Evolutionary conservation across 495 filamentous ascomycete genomes (phyloP).

Genomic region (Lindgomyces ingoldianus): DNA sequence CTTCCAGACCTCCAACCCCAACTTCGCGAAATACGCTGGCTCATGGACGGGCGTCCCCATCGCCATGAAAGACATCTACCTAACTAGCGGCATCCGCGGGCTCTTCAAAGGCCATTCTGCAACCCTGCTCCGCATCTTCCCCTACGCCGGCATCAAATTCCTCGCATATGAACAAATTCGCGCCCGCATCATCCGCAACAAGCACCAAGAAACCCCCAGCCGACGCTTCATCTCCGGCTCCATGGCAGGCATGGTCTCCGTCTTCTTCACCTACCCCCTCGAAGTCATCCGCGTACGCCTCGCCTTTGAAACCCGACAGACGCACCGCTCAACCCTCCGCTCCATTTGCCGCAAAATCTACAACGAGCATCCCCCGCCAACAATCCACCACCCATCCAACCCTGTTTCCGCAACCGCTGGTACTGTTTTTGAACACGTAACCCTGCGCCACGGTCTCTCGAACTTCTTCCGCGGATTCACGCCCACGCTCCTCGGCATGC

Average conservation of each 20-base stretch:
- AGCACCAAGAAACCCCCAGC: slow-evolving; percentile 73
- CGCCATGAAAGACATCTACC: slow-evolving; percentile 82
- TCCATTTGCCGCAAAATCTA: slow-evolving; percentile 83
- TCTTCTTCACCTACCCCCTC: slow-evolving; percentile 93
- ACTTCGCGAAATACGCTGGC: slow-evolving; percentile 88
- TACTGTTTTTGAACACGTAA: slow-evolving; percentile 47
- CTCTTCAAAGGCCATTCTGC: slow-evolving; percentile 93
- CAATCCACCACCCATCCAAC: slow-evolving; percentile 38
- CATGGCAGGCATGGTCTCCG: slow-evolving; percentile 81
- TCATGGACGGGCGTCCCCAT: slow-evolving; percentile 76
- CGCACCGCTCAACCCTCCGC: slow-evolving; percentile 63
- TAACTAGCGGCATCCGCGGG: slow-evolving; percentile 68
- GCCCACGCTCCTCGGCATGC: slow-evolving; percentile 86
- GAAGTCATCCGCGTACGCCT: slow-evolving; percentile 90
- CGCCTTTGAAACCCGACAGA: slow-evolving; percentile 83
- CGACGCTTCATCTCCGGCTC: slow-evolving; percentile 77
- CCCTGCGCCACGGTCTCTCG: slow-evolving; percentile 65
- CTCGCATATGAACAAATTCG: slow-evolving; percentile 96
- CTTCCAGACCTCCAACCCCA: slow-evolving; percentile 92
- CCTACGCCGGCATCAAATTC: slow-evolving; percentile 97
- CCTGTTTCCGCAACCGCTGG: slow-evolving; percentile 40
- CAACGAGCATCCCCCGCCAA: slow-evolving; percentile 58
- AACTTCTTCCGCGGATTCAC: slow-evolving; percentile 97
- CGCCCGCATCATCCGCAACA: slow-evolving; percentile 65
- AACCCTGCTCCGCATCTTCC: slow-evolving; percentile 91